Evolutionary conservation across 805 yeast genomes (phyloP).

Genomic region (Barnettozyma sp.): DNA sequence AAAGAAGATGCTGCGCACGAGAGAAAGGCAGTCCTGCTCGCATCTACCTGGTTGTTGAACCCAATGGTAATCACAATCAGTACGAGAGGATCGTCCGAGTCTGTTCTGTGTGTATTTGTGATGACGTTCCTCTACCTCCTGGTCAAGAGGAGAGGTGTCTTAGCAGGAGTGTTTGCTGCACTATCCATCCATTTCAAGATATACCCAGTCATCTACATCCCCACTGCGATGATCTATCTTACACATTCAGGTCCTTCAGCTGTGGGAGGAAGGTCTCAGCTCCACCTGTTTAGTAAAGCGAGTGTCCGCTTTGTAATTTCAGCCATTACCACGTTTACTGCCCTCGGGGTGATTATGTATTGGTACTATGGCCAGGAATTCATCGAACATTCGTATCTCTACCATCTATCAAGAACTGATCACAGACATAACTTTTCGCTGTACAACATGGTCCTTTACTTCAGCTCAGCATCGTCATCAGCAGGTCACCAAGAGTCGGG

Average conservation of each 20-base stretch:
- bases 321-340: slow-evolving; percentile 37
- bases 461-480: slow-evolving; percentile 39
- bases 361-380: slow-evolving; percentile 65
- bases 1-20: slow-evolving; percentile 36
- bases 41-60: slow-evolving; percentile 78
- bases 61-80: slow-evolving; percentile 94
- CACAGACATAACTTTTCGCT: slow-evolving; percentile 94
- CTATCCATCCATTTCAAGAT: slow-evolving; percentile 80
- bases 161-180: slow-evolving; percentile 32
- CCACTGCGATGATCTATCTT: slow-evolving; percentile 52
- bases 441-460: slow-evolving; percentile 69
- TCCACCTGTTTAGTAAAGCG: slow-evolving; percentile 30
- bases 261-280: slow-evolving; percentile 14
- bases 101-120: slow-evolving; percentile 73
- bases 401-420: slow-evolving; percentile 78
- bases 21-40: too few species aligned
- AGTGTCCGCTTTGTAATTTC: slow-evolving; percentile 37
- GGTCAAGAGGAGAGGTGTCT: slow-evolving; percentile 28
- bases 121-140: slow-evolving; percentile 49
- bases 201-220: slow-evolving; percentile 84
- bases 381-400: slow-evolving; percentile 68
- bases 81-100: slow-evolving; percentile 91
- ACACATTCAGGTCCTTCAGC: slow-evolving; percentile 25
- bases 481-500: slow-evolving; percentile 8
- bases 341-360: slow-evolving; percentile 57